These are phyloP conservation scores for Schizophyllum commune DNA, from an alignment of 1,284 basidiomycete genomes.

Conservation along the genomic window DNA sequence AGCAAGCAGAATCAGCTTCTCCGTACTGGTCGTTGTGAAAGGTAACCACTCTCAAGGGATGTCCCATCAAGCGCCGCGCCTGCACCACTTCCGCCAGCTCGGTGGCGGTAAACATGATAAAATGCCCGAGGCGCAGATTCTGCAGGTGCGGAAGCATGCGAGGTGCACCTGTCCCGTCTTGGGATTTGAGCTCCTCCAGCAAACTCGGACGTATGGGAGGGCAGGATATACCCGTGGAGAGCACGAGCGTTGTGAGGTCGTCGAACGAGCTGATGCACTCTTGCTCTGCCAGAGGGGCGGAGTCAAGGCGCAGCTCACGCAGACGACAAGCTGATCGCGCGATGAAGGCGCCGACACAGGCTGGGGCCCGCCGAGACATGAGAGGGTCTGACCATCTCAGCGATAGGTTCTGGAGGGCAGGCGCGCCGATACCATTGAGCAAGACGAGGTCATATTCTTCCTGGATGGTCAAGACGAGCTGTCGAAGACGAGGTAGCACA, in stretches of 20 bases:
- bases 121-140: not conserved
- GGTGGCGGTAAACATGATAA: not conserved
- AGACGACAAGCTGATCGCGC: not conserved
- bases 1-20: no score
- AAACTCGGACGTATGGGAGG: not conserved
- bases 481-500: no score
- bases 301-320: not conserved
- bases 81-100: no score
- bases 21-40: no score
- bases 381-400: no score
- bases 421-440: no score
- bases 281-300: not conserved
- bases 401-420: no score
- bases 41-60: no score
- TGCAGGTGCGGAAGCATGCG: not conserved
- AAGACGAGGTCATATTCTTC: no score
- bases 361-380: no score
- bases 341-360: not conserved
- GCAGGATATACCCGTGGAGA: not conserved
- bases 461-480: no score
- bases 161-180: not conserved
- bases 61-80: no score
- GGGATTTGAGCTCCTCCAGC: not conserved
- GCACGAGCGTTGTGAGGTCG: not conserved
- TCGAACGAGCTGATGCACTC: not conserved